Evolutionary conservation across 139 green algal genomes (phyloP).

Genomic region (Nannochloris sp.): DNA sequence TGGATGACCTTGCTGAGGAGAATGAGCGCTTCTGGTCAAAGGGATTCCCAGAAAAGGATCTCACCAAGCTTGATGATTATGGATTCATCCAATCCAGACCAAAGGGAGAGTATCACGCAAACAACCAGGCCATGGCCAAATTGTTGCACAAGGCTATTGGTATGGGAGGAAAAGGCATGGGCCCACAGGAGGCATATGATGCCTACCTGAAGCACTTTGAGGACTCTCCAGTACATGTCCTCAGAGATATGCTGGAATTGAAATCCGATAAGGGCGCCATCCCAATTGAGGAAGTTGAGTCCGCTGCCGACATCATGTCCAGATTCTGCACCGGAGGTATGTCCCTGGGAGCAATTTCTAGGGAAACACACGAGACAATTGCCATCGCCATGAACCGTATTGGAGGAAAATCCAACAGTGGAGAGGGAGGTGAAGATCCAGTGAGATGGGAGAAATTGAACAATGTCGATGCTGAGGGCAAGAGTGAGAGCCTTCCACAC

Average conservation of each 20-base stretch:
- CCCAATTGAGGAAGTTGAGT: conserved; percentile 79
- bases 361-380: conserved; percentile 97
- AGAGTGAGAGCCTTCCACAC: conserved; percentile 71
- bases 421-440: conserved; percentile 93
- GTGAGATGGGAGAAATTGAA: conserved; percentile 62
- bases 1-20: conserved; percentile 89
- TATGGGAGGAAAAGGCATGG: conserved; percentile 50
- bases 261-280: conserved; percentile 40
- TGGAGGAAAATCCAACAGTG: conserved; percentile 79
- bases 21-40: conserved; percentile 81
- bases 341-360: conserved; percentile 91
- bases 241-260: conserved; percentile 89
- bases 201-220: conserved; percentile 84
- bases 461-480: conserved; percentile 70
- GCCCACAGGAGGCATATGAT: conserved; percentile 56
- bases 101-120: conserved; percentile 92
- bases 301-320: conserved; percentile 75
- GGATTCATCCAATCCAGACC: conserved; percentile 87
- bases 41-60: conserved; percentile 79
- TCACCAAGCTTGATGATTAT: conserved; percentile 95
- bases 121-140: conserved; percentile 99
- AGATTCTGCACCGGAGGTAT: conserved; percentile 99
- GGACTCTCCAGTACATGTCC: conserved; percentile 56
- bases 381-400: conserved; percentile 98
- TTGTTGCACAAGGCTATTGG: conserved; percentile 98